Evolutionary conservation across 1,284 basidiomycete genomes (phyloP), one percentile per base, ranked within the genome.

Genomic region (Ganoderma resinaceum): DNA sequence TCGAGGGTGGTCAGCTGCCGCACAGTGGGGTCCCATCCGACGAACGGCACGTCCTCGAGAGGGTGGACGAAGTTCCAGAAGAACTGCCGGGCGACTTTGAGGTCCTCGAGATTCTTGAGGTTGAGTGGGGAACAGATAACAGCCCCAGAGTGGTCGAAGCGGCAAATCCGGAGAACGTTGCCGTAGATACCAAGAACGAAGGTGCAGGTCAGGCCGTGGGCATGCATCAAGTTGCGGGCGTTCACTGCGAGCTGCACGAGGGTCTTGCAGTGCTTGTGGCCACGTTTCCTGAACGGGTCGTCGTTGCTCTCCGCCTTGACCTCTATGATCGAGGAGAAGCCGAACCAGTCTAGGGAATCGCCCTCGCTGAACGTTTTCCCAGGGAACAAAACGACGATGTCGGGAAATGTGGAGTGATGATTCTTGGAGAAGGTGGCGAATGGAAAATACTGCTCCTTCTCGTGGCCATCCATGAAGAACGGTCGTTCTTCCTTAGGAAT

Each of bases 151-250:
- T 64, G 62, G 26, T 67, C 66, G 29, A 64, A 67, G 11, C 66
- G 66, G 4, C 40, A 46, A n/a, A 67, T 60, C 9, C 62, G 66
- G 4, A 67, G 60, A n/a, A 52, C 20, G 2, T 53, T 12, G 46
- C 66, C 66, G 11, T 67, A 67, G 29, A 67, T 33, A 1, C 66
- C 66, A 3, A 66, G 0, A 1, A 64, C 40, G 61, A 70, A 73
- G 1, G 37, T 31, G 20, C 46, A 69, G 40, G 71, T 62, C 31
- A 66, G 38, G 5, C 70, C 66, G 26, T 74, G 71, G 1, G 70
- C 68, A n/a, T 65, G 66, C 62, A 73, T 66, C n/a, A 73, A 63
- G 49, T 59, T 68, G 16, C 71, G 55, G 1, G 71, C 72, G 35
- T 58, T 70, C 52, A 65, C 59, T 43, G 55, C 35, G 33, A 58